Conservation (phyloP, 2,329 filamentous ascomycete genomes). For the Berkeleyomyces rouxiae region DNA sequence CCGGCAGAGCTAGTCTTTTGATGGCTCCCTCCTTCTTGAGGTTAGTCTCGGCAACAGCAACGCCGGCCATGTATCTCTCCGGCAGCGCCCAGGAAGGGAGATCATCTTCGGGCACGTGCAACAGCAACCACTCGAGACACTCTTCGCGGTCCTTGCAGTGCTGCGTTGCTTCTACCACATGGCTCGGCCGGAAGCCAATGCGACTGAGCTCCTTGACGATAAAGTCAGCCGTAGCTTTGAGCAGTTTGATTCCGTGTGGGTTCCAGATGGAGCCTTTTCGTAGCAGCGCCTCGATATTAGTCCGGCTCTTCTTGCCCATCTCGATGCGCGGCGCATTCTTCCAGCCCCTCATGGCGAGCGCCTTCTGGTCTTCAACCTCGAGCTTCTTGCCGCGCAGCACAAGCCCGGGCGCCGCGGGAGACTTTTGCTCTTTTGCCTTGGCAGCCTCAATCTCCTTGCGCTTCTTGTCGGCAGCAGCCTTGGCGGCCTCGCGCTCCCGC, state of each 20-base stretch:
- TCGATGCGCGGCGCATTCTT: conserved; percentile 76
- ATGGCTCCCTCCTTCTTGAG: conserved; percentile 66
- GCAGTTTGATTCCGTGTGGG: conserved; percentile 53
- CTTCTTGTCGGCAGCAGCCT: conserved; percentile 62
- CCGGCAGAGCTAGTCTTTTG: conserved; percentile 63
- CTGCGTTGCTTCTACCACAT: conserved; percentile 72
- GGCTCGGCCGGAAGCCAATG: conserved; percentile 78
- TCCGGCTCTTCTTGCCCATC: conserved; percentile 68
- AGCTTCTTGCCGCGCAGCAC: conserved; percentile 20
- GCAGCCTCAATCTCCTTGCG: conserved; percentile 51
- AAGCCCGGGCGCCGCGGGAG: conserved; percentile 7
- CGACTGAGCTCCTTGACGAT: conserved; percentile 57
- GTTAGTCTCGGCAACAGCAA: conserved; percentile 70
- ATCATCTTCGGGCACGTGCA: conserved; percentile 94
- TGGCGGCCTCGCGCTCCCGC: conserved; percentile 63
- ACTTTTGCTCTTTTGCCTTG: conserved; percentile 43
- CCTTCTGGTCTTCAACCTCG: conserved; percentile 20
- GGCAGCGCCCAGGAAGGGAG: conserved; percentile 84
- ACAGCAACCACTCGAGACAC: conserved; percentile 84
- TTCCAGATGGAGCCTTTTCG: conserved; percentile 76
- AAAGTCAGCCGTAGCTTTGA: conserved; percentile 34
- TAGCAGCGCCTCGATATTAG: conserved; percentile 64
- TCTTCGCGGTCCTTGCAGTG: conserved; percentile 88
- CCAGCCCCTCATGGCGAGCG: conserved; percentile 55
- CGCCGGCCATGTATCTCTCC: conserved; percentile 77